Evolutionary conservation across 2,329 filamentous ascomycete genomes (phyloP), one percentile per base, ranked within the genome.

Genomic region (Scedosporium apiospermum): DNA sequence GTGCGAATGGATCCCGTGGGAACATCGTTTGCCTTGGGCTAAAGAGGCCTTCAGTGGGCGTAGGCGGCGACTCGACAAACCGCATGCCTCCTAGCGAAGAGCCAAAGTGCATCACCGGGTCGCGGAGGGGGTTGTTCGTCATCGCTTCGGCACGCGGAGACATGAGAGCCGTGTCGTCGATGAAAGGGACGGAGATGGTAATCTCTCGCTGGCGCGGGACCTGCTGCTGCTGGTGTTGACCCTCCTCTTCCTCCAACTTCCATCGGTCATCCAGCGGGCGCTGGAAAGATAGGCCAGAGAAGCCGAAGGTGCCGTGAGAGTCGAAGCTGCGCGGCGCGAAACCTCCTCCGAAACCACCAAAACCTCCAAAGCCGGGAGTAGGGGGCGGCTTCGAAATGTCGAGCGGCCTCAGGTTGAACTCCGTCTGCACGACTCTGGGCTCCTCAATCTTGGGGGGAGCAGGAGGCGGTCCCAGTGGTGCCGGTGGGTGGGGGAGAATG

Each of bases 101-200:
- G 23, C 67, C 26, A 51, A 44, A 49, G 57, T 30, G 61, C 27
- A 34, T 34, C 30, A 38, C 38, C 12, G 64, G 42, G 41, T 79
- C 76, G 62, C 84, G 83, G 59, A 89, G 78, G 1, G 86, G 84
- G 65, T 89, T 88, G 65, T 81, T 84, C 2, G 87, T 91, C 78
- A 92, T 92, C 16, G 87, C 84, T 68, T 89, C 87, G 1, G 80
- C 86, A 53, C 89, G 82, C 0, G 90, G 89, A 2, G 88, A 91
- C 79, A 91, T 81, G 9, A 90, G 74, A 12, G 85, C 78, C 57
- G 85, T 81, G 10, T 82, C 78, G 14, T 78, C 76, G 1, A 76
- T 73, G 42, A 73, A 67, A 12, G 68, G 69, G n/a, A 46, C 18
- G 21, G 49, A 23, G 6, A 58, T 34, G 12, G 53, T 51, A 12